phyloP scores from a whole-genome alignment of 2,329 filamentous ascomycete genomes.

The Fusarium floridanum region DNA sequence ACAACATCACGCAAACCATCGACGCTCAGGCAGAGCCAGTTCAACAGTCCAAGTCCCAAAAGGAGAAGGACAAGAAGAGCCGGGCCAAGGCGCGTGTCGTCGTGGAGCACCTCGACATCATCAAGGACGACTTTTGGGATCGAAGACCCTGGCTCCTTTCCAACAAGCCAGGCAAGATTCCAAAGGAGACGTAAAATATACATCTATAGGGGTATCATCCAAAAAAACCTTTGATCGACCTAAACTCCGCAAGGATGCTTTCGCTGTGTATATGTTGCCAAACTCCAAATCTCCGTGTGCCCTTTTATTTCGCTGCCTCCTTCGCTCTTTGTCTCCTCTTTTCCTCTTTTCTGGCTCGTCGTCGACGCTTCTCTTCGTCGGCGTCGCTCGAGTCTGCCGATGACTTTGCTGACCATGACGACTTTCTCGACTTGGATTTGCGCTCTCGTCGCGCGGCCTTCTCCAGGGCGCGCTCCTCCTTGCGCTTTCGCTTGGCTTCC shows the following conservation, averaged over 20 bases:
- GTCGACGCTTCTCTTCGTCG: conserved; percentile 61
- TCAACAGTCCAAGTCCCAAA: conserved; percentile 80
- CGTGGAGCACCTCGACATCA: conserved; percentile 91
- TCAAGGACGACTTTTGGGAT: conserved; percentile 95
- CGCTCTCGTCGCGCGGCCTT: conserved; percentile 43
- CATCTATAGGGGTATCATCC: conserved; percentile 50
- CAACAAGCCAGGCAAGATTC: conserved; percentile 78
- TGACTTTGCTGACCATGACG: conserved; percentile 45
- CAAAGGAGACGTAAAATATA: conserved; percentile 65
- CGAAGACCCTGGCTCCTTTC: conserved; percentile 86
- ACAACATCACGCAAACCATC: conserved; percentile 60
- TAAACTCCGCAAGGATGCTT: conserved; percentile 47
- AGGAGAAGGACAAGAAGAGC: conserved; percentile 85
- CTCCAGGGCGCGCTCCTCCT: conserved; percentile 43
- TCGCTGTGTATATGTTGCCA: conserved; percentile 29
- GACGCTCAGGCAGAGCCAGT: conserved; percentile 65
- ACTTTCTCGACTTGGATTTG: conserved; percentile 44
- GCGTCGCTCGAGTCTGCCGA: conserved; percentile 47
- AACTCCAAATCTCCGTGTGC: conserved; percentile 14
- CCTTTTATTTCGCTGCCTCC: conserved; percentile 34
- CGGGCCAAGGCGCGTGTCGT: conserved; percentile 84
- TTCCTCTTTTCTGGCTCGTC: conserved; percentile 58
- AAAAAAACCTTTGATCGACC: conserved; percentile 32
- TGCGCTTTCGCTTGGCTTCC: conserved; percentile 50
- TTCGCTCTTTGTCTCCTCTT: conserved; percentile 51